Conservation (phyloP, 1,284 basidiomycete species). For the Ustilago cynodontis region DNA sequence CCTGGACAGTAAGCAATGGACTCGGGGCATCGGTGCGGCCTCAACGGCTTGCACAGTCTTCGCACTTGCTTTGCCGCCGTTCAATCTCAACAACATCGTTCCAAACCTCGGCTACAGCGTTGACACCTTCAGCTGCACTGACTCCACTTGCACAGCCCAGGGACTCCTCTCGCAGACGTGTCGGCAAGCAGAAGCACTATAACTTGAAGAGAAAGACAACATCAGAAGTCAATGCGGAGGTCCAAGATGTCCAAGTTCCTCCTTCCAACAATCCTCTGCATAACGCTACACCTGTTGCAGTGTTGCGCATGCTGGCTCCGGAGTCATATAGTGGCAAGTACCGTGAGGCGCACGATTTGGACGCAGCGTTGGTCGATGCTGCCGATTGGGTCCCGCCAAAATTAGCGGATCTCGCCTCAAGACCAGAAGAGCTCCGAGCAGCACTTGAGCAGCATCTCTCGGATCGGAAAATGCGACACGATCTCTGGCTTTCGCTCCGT, state of each 20-base stretch:
- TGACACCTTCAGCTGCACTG: neutral
- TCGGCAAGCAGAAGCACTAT: neutral
- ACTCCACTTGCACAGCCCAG: too few relatives aligned
- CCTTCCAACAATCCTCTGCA: neutral
- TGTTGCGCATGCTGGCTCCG: constrained; percentile 2
- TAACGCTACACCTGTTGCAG: neutral
- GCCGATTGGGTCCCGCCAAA: neutral
- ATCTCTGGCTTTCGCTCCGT: constrained; percentile 21
- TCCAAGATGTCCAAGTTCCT: neutral
- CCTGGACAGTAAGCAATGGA: neutral
- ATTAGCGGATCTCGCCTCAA: neutral
- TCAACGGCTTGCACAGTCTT: neutral
- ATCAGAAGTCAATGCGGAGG: neutral
- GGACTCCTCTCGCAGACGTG: neutral
- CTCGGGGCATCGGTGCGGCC: neutral
- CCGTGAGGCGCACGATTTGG: constrained; percentile 17
- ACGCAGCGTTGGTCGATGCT: constrained; percentile 13
- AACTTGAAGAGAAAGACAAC: neutral
- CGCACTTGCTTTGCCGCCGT: neutral
- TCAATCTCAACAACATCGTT: neutral
- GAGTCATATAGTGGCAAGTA: neutral
- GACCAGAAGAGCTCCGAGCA: neutral
- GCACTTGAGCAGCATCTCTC: constrained; percentile 8
- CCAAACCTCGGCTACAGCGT: neutral
- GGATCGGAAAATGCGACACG: neutral